Conservation (phyloP, 2,329 filamentous ascomycete genomes). For the Torrubiellomyces zombiae region DNA sequence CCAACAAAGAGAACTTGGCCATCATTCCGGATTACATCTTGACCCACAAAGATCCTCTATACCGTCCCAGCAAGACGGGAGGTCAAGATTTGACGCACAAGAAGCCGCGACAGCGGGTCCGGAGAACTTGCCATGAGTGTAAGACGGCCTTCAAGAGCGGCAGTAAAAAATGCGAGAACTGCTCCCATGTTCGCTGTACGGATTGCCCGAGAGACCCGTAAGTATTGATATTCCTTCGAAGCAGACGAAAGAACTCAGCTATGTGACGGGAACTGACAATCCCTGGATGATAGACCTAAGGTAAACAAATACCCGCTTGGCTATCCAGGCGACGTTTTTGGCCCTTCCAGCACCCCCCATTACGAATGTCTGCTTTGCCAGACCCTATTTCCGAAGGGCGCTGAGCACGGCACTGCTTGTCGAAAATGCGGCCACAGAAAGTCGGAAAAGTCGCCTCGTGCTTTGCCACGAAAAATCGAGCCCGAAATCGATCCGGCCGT, state of each 20-base stretch:
- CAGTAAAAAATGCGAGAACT: constrained; percentile 48
- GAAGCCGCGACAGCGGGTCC: constrained; percentile 54
- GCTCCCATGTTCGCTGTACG: constrained; percentile 59
- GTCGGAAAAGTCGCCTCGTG: constrained; percentile 40
- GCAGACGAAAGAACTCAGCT: no score
- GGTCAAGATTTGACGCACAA: constrained; percentile 58
- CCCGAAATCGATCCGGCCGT: constrained; percentile 45
- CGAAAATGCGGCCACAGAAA: constrained; percentile 42
- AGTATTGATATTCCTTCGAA: constrained; percentile 18
- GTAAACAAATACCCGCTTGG: constrained; percentile 52
- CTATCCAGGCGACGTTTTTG: constrained; percentile 50
- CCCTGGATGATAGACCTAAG: constrained; percentile 33
- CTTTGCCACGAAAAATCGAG: constrained; percentile 42
- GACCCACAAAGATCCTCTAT: constrained; percentile 35
- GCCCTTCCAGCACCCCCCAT: constrained; percentile 31
- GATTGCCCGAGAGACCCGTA: constrained; percentile 70
- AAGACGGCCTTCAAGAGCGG: constrained; percentile 40
- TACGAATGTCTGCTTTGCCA: constrained; percentile 48
- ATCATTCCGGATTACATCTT: constrained; percentile 30
- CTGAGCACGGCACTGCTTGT: constrained; percentile 37
- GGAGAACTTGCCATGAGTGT: constrained; percentile 64
- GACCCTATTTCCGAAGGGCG: constrained; percentile 33
- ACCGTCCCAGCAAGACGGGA: constrained; percentile 46
- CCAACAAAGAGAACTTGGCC: constrained; percentile 38
- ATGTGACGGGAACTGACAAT: constrained; percentile 1